These are phyloP conservation scores for Lathyrus sativus DNA, from an alignment of 306 rosid species.

Conservation along the genomic window DNA sequence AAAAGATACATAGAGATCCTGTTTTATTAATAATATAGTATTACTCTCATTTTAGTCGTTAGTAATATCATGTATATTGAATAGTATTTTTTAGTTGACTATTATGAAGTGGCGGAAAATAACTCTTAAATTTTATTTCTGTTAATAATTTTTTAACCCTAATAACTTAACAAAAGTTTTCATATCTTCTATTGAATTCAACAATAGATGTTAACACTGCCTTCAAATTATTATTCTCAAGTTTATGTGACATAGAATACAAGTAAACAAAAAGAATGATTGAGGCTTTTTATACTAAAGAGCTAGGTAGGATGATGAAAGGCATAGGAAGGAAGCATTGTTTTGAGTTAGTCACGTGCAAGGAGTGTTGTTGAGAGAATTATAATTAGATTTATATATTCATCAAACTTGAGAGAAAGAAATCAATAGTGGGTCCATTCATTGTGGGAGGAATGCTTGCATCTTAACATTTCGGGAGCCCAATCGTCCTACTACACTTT, in stretches of 20 bases:
- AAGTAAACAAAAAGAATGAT: neutral
- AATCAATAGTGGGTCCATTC: conserved; percentile 50
- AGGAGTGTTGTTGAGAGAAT: conserved; percentile 38
- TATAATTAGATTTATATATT: conserved; percentile 24
- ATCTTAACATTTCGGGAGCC: conserved; percentile 33
- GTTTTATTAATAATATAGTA: no score
- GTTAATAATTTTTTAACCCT: no score
- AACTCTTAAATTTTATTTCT: no score
- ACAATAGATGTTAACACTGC: no score
- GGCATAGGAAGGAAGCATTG: neutral
- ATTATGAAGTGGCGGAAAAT: no score
- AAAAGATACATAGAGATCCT: no score
- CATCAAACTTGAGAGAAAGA: conserved; percentile 30
- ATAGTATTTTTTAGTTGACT: neutral
- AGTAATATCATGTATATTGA: neutral
- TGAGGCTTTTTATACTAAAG: neutral
- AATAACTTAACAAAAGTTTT: no score
- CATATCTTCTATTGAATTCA: no score
- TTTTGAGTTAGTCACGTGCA: conserved; percentile 46
- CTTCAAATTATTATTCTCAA: no score
- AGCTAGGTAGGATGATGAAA: conserved; percentile 29
- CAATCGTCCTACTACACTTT: conserved; percentile 39
- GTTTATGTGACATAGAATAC: neutral
- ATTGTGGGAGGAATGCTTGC: conserved; percentile 58
- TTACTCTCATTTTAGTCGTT: no score